Evolutionary conservation across 305 asterid species (phyloP).

Genomic region (Fraxinus xanthoxyloides): DNA sequence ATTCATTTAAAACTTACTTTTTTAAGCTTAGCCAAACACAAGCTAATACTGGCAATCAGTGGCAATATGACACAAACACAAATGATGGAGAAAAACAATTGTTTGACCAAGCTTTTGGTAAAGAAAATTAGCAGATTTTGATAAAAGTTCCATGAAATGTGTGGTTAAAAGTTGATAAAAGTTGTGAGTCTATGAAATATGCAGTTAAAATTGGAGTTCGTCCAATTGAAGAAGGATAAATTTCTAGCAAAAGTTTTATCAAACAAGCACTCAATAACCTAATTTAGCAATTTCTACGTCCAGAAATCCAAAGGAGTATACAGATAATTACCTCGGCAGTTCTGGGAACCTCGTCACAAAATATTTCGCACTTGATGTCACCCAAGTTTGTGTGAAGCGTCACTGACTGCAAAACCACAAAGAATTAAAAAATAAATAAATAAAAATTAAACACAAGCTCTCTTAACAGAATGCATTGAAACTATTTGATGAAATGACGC

Average conservation of each 20-base stretch:
- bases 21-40: not conserved
- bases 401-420: constrained; percentile 56
- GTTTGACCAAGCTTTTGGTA: not conserved
- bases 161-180: not conserved
- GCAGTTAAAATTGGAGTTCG: not conserved
- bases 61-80: not conserved
- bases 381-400: constrained; percentile 95
- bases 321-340: constrained; percentile 64
- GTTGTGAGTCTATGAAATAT: not conserved
- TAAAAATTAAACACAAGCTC: not conserved
- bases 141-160: not conserved
- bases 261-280: not conserved
- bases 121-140: not conserved
- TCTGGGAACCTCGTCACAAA: constrained; percentile 92
- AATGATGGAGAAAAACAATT: not conserved
- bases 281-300: not conserved
- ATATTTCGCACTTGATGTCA: constrained; percentile 95
- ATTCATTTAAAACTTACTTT: not conserved
- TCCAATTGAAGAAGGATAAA: not conserved
- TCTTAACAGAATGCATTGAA: constrained; percentile 11
- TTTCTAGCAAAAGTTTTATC: not conserved
- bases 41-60: not conserved
- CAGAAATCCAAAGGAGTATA: not conserved
- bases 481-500: constrained; percentile 19
- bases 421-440: not conserved